Base-by-base conservation (phyloP, 352 stramenopile species). In the Phytophthora quininea region DNA sequence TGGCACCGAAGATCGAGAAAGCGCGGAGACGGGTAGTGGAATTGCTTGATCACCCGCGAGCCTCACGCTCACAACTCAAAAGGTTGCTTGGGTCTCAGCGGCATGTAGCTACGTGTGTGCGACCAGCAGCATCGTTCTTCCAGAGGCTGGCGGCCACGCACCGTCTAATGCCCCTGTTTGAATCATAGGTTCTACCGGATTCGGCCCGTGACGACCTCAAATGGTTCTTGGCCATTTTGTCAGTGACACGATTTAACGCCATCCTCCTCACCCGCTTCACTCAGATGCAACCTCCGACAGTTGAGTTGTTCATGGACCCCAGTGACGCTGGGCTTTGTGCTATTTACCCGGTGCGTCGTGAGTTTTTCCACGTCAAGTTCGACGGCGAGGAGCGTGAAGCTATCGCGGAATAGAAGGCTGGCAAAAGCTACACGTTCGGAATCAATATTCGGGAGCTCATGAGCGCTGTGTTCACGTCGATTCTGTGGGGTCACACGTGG, bases 361-460 rank as follows among this genome's bases (percentile, higher is more conserved):
- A 60, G 30, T 60, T 27, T 30, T 5, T 60, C 4, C 37, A 60
- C 4, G 40, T 60, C 7, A 6, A 33, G 3, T 60, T 60, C 29
- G 42, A 60, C 15, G 15, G 1, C n/a, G 24, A 4, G 27, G n/a
- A 60, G 54, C 40, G 1, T 4, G 11, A 38, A 9, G 6, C 2
- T 3, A 60, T 60, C 37, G 5, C 5, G 11, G 15, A 51, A 31
- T 19, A 33, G 27, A 37, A 51, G 19, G 4, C 12, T 15, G 8
- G 30, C 1, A 19, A 27, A 11, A 14, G 3, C 9, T 29, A 14
- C 27, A 15, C 33, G 37, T 51, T 60, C 27, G 38, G 54, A 11
- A 60, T 60, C 42, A 60, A 35, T 51, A 32, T 51, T n/a, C 42
- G 58, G 29, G 55, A 73, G n/a, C 32, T 60, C 2, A 46, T 43